Percentiles rank a stretch among this genome's conserved stretches.
phyloP scores from a whole-genome alignment of 2,329 filamentous ascomycete species.

The Pseudocercospora cruenta region DNA sequence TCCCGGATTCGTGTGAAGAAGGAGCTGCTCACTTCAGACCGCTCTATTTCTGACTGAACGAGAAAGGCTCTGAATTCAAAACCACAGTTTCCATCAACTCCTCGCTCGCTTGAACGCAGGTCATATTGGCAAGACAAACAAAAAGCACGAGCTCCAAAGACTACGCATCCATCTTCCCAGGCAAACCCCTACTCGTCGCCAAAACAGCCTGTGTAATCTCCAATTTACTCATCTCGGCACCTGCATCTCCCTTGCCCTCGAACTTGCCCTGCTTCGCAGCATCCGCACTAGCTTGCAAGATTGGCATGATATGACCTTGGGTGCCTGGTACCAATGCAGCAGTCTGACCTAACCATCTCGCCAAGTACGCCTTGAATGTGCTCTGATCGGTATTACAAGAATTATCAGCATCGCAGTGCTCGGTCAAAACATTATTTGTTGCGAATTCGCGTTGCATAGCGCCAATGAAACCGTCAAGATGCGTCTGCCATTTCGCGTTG shows the following conservation, averaged over 20 bases:
- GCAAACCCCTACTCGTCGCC: neutral
- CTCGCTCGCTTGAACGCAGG: too few relatives aligned
- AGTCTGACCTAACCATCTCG: slow-evolving; percentile 53
- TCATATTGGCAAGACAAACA: too few relatives aligned
- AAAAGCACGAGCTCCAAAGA: neutral
- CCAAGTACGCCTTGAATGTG: slow-evolving; percentile 50
- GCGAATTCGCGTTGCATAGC: slow-evolving; percentile 44
- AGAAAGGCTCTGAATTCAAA: too few relatives aligned
- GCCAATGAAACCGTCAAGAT: slow-evolving; percentile 32
- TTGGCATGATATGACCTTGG: slow-evolving; percentile 9
- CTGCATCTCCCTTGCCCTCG: neutral
- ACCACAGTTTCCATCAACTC: too few relatives aligned
- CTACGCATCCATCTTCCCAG: neutral
- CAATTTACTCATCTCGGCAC: slow-evolving; percentile 1
- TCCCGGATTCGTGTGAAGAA: too few relatives aligned
- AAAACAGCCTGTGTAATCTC: slow-evolving; percentile 9
- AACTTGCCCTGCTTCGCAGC: slow-evolving; percentile 53
- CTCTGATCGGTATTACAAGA: slow-evolving; percentile 51
- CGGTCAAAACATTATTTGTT: slow-evolving; percentile 46
- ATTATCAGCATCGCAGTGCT: slow-evolving; percentile 47
- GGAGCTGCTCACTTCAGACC: too few relatives aligned
- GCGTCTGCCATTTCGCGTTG: slow-evolving; percentile 27
- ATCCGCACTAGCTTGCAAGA: slow-evolving; percentile 48
- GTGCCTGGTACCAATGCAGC: slow-evolving; percentile 8
- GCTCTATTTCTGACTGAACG: too few relatives aligned